phyloP scores from a whole-genome alignment of 2,329 filamentous ascomycete species.

The Trichoderma citrinoviride region DNA sequence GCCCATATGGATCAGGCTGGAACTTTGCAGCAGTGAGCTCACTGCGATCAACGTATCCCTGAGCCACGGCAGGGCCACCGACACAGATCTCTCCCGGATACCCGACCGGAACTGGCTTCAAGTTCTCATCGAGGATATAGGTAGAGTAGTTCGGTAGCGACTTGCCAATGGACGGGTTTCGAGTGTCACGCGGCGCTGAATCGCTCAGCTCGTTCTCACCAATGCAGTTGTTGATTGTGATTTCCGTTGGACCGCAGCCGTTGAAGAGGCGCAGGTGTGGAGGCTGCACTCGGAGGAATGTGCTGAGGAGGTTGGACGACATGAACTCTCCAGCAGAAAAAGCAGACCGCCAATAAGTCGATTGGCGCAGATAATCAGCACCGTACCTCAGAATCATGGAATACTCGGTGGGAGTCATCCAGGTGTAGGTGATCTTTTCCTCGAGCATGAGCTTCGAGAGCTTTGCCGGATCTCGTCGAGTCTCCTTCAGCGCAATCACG shows the following conservation, averaged over 20 bases:
- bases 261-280: constrained; percentile 26
- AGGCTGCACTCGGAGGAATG: neutral
- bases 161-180: neutral
- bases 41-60: constrained; percentile 40
- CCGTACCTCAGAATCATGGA: neutral
- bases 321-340: neutral
- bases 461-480: constrained; percentile 27
- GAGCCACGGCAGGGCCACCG: constrained; percentile 41
- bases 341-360: neutral
- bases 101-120: constrained; percentile 21
- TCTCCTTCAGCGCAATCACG: constrained; percentile 18
- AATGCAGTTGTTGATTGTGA: constrained; percentile 16
- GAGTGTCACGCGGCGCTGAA: neutral
- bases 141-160: constrained; percentile 35
- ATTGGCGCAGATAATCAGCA: neutral
- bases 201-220: neutral
- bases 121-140: constrained; percentile 41
- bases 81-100: constrained; percentile 28
- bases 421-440: constrained; percentile 32
- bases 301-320: neutral
- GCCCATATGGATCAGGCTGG: constrained; percentile 18
- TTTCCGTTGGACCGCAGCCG: constrained; percentile 36
- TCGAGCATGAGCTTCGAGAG: constrained; percentile 32
- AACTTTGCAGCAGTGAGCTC: constrained; percentile 20
- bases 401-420: constrained; percentile 3